Conservation (phyloP, 768 basidiomycete genomes). For the Boletus fagicola region DNA sequence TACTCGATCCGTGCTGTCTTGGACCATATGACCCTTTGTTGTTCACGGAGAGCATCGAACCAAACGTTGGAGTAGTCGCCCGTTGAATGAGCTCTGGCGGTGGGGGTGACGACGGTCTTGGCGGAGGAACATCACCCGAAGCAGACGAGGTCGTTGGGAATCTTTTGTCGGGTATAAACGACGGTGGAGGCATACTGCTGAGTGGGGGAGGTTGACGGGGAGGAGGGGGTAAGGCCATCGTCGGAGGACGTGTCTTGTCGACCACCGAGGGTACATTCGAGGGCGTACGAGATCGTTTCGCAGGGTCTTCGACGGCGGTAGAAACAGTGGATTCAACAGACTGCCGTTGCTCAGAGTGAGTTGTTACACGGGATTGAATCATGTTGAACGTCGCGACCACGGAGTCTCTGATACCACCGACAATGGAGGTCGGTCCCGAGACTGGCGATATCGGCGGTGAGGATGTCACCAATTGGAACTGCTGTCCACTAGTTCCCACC, state of each 20-base stretch:
- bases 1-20: constrained; percentile 69
- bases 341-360: constrained; percentile 59
- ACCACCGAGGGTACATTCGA: constrained; percentile 54
- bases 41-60: constrained; percentile 57
- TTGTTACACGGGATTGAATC: constrained; percentile 49
- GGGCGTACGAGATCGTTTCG: constrained; percentile 57
- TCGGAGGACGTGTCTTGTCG: constrained; percentile 82
- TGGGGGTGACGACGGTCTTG: constrained; percentile 89
- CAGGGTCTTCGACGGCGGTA: constrained; percentile 46
- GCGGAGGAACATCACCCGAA: constrained; percentile 65
- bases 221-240: constrained; percentile 80
- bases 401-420: constrained; percentile 51
- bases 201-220: constrained; percentile 73
- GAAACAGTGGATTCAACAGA: constrained; percentile 73
- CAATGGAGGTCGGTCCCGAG: constrained; percentile 31
- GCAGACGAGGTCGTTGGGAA: constrained; percentile 42
- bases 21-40: constrained; percentile 45
- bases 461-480: constrained; percentile 62
- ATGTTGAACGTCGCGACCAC: constrained; percentile 42
- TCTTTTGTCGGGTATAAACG: constrained; percentile 71
- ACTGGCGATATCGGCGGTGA: constrained; percentile 36
- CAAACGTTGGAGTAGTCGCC: constrained; percentile 83
- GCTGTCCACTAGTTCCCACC: constrained; percentile 53
- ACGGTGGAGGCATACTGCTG: constrained; percentile 69
- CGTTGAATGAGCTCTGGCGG: constrained; percentile 90